A percentile compares a stretch with the other conserved stretches of the same genome.
Evolutionary conservation across 176 grass and related monocot genomes (phyloP).

Genomic region (Eragrostis nindensis): DNA sequence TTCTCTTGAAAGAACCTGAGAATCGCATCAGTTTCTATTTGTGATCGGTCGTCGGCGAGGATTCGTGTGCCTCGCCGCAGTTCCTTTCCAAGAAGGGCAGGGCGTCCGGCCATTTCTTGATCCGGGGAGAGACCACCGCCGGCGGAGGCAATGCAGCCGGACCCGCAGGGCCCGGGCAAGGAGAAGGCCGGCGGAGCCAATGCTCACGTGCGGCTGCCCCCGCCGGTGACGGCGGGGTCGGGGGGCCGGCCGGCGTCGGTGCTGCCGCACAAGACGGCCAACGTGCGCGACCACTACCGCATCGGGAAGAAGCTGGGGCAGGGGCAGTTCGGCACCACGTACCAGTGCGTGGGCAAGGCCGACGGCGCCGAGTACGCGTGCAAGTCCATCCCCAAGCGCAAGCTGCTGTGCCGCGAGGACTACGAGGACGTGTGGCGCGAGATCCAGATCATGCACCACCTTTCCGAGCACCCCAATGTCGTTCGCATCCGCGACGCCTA

Average conservation of each 20-base stretch:
- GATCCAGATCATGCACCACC: constrained; percentile 99
- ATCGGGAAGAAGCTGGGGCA: constrained; percentile 98
- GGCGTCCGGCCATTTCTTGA: constrained; percentile 29
- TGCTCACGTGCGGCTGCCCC: constrained; percentile 39
- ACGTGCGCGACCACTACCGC: constrained; percentile 86
- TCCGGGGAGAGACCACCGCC: constrained; percentile 13
- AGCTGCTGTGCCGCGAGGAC: constrained; percentile 95
- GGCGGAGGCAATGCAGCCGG: constrained; percentile 54
- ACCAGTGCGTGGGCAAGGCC: constrained; percentile 80
- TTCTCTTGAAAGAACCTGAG: neutral
- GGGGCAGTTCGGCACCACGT: constrained; percentile 96
- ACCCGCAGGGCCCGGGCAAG: constrained; percentile 50
- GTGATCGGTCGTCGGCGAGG: neutral
- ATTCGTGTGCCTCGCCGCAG: constrained; percentile 15
- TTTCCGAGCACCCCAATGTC: constrained; percentile 91
- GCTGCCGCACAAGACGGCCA: constrained; percentile 81
- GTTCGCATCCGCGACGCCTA: constrained; percentile 82
- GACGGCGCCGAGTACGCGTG: constrained; percentile 78
- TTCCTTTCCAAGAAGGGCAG: constrained; percentile 23
- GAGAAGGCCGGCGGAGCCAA: constrained; percentile 38
- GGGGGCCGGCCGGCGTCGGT: constrained; percentile 60
- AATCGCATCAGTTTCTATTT: constrained; percentile 22
- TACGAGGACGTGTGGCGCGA: constrained; percentile 95
- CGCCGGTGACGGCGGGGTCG: constrained; percentile 45
- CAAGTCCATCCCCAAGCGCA: constrained; percentile 97